These are phyloP conservation scores for Penicillium frequentans DNA, from an alignment of 2,329 filamentous ascomycete genomes.

Conservation along the genomic window DNA sequence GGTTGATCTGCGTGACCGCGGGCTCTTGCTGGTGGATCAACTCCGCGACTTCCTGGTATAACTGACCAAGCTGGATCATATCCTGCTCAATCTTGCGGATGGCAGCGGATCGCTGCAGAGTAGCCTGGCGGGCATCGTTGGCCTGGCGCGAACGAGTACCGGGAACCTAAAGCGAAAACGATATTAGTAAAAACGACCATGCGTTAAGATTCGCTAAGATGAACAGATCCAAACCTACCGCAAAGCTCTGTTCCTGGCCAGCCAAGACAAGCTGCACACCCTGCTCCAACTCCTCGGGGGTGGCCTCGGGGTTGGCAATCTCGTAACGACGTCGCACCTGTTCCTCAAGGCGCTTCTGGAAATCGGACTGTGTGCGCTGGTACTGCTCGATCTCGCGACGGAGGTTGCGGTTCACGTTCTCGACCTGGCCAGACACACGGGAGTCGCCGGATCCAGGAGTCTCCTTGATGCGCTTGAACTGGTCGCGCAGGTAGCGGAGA, in stretches of 20 bases:
- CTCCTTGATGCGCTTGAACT: slow-evolving; percentile 79
- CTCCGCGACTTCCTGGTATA: slow-evolving; percentile 88
- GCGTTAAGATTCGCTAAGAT: background rate
- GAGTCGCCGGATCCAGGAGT: slow-evolving; percentile 71
- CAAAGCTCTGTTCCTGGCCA: slow-evolving; percentile 74
- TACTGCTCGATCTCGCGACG: slow-evolving; percentile 80
- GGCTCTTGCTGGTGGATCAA: slow-evolving; percentile 85
- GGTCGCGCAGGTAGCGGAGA: slow-evolving; percentile 76
- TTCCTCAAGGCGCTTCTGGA: slow-evolving; percentile 75
- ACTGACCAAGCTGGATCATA: slow-evolving; percentile 80
- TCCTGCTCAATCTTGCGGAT: slow-evolving; percentile 91
- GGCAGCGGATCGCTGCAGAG: slow-evolving; percentile 78
- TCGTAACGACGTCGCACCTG: slow-evolving; percentile 88
- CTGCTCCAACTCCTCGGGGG: slow-evolving; percentile 72
- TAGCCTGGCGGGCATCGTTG: slow-evolving; percentile 75
- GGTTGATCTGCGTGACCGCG: slow-evolving; percentile 76
- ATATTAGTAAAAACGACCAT: background rate
- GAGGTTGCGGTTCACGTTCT: slow-evolving; percentile 74
- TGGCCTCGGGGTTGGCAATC: slow-evolving; percentile 81
- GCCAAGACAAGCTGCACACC: slow-evolving; percentile 69
- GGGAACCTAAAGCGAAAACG: slow-evolving; percentile 26
- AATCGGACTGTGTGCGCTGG: slow-evolving; percentile 76
- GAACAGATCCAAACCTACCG: slow-evolving; percentile 56
- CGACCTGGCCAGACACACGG: slow-evolving; percentile 77
- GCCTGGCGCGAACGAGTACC: slow-evolving; percentile 65